Base-by-base conservation (phyloP, 257 asterid species). In the Penstemon newberryi region DNA sequence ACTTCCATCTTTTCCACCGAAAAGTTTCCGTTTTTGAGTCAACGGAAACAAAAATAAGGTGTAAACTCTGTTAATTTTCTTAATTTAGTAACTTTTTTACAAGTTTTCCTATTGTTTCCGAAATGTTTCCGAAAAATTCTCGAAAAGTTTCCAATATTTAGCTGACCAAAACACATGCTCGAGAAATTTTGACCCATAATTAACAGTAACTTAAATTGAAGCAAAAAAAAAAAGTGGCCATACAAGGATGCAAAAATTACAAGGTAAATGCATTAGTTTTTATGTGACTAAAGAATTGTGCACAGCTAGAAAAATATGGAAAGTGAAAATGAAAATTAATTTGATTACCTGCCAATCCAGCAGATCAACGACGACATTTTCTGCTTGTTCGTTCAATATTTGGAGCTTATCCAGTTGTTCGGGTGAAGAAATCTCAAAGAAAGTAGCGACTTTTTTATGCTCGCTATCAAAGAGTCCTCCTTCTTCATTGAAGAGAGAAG, bases 311-410 rank as follows among this genome's bases (percentile, higher is more conserved):
- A 15, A 15, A 15, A 15, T 15, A 15, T 15, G 18, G 18, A 15
- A 15, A 25, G 33, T 1, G 33, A 25, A 42, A 25, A 2, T 4
- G 18, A 55, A 67, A 53, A 63, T 41, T 37, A 42, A 43, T 18
- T 12, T 25, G 43, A 74, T 7, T 56, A 89, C 97, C 93, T 89
- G 93, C 95, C 97, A 91, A 71, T 88, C 87, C 40, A 75, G 70
- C 57, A 91, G 85, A 87, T 84, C 55, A 69, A 91, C 88, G 56
- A 91, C 82, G 37, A 88, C 59, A 66, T 77, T 87, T 9, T 82
- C 93, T 18, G 81, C 81, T 60, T 71, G 73, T 47, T 85, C 87
- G 52, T 76, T 77, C 70, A 44, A 72, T 12, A 52, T 71, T 52
- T 81, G 86, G 63, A 91, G 83, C 75, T 82, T 85, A 76, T 89